phyloP scores from a whole-genome alignment of 73 alveolate species.

The Symbiodinium pilosum region DNA sequence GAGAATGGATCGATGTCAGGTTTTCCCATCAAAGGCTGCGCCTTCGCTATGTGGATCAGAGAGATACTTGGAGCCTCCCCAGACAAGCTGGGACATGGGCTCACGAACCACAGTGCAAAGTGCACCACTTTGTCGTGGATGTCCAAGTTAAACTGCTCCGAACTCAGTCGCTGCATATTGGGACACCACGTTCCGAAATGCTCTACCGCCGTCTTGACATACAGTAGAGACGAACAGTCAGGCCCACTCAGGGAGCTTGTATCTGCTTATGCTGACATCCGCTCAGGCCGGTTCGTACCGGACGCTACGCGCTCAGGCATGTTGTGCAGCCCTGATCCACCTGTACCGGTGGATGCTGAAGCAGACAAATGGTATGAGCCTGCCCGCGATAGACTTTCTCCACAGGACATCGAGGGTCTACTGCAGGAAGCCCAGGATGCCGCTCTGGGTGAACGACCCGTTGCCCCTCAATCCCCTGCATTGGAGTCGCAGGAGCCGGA shows the following conservation, averaged over 20 bases:
- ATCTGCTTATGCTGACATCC: not conserved
- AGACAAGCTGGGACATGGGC: too few species aligned
- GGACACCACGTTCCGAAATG: not conserved
- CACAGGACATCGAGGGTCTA: not conserved
- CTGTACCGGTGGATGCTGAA: not conserved
- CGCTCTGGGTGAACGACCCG: not conserved
- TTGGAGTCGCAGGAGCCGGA: not conserved
- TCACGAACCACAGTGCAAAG: not conserved
- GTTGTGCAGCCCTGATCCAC: too few species aligned
- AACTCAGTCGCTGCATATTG: not conserved
- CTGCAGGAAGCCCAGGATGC: not conserved
- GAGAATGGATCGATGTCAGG: not conserved
- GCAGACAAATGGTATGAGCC: too few species aligned
- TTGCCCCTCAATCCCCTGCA: not conserved
- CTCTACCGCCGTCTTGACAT: not conserved
- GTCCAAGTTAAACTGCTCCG: not conserved
- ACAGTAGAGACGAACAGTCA: not conserved
- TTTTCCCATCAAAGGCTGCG: not conserved
- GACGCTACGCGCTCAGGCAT: not conserved
- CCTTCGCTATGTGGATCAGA: not conserved
- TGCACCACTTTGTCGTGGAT: not conserved
- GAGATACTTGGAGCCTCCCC: not conserved
- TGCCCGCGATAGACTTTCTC: not conserved
- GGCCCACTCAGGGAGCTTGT: not conserved
- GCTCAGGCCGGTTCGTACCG: not conserved